Percentiles rank a stretch among this genome's conserved stretches.
Conservation (phyloP, 2,329 filamentous ascomycete genomes). For the Colletotrichum liaoningense region DNA sequence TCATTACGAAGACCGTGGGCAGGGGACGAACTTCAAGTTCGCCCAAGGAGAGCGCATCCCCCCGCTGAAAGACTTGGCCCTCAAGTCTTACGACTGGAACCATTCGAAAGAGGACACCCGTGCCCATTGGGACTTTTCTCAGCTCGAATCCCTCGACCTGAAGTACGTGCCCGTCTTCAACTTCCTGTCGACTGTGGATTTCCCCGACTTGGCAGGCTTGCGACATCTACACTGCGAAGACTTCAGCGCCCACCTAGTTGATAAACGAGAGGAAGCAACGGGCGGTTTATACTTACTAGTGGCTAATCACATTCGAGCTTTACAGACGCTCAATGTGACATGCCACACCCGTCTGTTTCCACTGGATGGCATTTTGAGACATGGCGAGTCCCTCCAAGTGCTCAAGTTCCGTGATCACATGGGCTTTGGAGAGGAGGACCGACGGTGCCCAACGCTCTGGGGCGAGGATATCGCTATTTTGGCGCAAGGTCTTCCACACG, state of each 20-base stretch:
- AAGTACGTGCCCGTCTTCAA: conserved; percentile 56
- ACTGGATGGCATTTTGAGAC: conserved; percentile 51
- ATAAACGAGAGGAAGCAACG: conserved; percentile 53
- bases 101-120: conserved; percentile 52
- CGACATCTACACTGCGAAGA: conserved; percentile 56
- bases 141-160: conserved; percentile 53
- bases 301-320: conserved; percentile 48
- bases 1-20: conserved; percentile 57
- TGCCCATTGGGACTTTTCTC: conserved; percentile 59
- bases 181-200: conserved; percentile 56
- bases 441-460: conserved; percentile 54
- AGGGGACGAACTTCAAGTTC: conserved; percentile 58
- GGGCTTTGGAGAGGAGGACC: conserved; percentile 56
- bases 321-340: conserved; percentile 52
- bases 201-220: conserved; percentile 49
- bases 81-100: conserved; percentile 62
- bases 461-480: conserved; percentile 48
- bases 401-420: conserved; percentile 58
- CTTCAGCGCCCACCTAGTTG: conserved; percentile 52
- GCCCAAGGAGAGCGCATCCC: conserved; percentile 53
- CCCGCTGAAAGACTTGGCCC: conserved; percentile 51
- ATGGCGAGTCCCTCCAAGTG: conserved; percentile 49
- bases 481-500: conserved; percentile 42
- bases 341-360: conserved; percentile 55
- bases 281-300: conserved; percentile 51